phyloP scores from a whole-genome alignment of 208 protist genomes.

The Leishmania martiniquensis region DNA sequence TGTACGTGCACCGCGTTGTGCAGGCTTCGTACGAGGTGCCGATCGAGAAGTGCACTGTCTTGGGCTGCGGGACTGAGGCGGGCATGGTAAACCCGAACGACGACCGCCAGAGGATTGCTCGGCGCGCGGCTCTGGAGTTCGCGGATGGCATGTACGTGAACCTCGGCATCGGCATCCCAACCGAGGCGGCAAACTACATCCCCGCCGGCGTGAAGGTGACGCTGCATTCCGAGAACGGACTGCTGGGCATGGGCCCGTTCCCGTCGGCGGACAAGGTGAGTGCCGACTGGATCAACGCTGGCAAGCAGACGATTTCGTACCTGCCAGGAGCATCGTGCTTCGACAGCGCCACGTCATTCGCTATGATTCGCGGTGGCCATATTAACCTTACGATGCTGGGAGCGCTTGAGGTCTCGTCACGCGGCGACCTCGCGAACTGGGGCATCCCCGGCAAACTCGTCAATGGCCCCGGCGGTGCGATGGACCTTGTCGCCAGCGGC shows the following conservation, averaged over 20 bases:
- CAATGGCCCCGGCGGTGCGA: conserved; percentile 97
- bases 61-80: conserved; percentile 24
- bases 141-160: conserved; percentile 97
- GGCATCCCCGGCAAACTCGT: conserved; percentile 98
- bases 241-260: conserved; percentile 95
- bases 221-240: conserved; percentile 94
- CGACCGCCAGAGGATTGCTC: conserved; percentile 91
- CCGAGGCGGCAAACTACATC: conserved; percentile 94
- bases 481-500: conserved; percentile 95
- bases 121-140: conserved; percentile 95
- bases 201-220: conserved; percentile 80
- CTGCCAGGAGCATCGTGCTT: conserved; percentile 95
- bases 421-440: conserved; percentile 98
- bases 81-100: conserved; percentile 46
- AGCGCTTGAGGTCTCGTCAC: conserved; percentile 93
- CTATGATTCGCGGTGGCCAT: conserved; percentile 97
- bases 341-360: conserved; percentile 93
- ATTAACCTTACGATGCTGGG: conserved; percentile 97
- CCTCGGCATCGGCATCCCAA: conserved; percentile 97
- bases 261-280: conserved; percentile 87
- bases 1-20: conserved; percentile 95
- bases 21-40: conserved; percentile 60
- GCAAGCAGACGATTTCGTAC: conserved; percentile 97
- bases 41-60: conserved; percentile 58
- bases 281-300: conserved; percentile 97